Evolutionary conservation across 106 monocot genomes (phyloP), one percentile per base, ranked within the genome.

Genomic region (Dendrobium officinale): DNA sequence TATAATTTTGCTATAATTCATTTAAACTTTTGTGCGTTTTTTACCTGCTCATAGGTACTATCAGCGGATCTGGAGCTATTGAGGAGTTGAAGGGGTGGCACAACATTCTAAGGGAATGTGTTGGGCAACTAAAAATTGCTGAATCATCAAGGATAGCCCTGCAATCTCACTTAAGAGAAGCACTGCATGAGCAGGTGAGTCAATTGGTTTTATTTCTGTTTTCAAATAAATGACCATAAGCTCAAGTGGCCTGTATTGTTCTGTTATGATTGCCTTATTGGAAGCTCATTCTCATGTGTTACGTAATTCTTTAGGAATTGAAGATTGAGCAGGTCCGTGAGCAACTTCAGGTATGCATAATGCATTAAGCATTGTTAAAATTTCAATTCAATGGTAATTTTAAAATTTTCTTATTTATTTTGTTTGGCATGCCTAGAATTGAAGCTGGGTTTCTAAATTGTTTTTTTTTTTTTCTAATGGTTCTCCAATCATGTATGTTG

Each of bases 151-250:
- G 90, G 81, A 51, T 31, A 42, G 78, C 86, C 72, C 78, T 95
- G 9, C 48, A 88, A n/a, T 86, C 87, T 33, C 59, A 83, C 42
- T 79, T 95, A 73, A 92, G 81, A 79, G 95, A 92, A 79, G 89
- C 86, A 77, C 75, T 86, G 56, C 80, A 81, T 56, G 93, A 93
- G 75, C 87, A 93, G 87, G 93, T 93, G 42, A 49, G 55, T 72
- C 5, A 51, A 31, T 7, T 58, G 51, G 75, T 84, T 2, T n/a
- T n/a, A 17, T 74, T 43, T 29, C 29, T 13, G 17, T 26, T 48
- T 26, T 41, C 19, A 13, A 11, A 20, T 37, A 79, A 10, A 19
- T 79, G 47, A 42, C 3, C 9, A n/a, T 41, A 9, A 33, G 42
- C 40, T 40, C 41, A 42, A 79, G 19, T 61, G 9, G 1, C 19